Base-by-base conservation (phyloP, 2,329 filamentous ascomycete species). In the Colletotrichum lindemuthianum region DNA sequence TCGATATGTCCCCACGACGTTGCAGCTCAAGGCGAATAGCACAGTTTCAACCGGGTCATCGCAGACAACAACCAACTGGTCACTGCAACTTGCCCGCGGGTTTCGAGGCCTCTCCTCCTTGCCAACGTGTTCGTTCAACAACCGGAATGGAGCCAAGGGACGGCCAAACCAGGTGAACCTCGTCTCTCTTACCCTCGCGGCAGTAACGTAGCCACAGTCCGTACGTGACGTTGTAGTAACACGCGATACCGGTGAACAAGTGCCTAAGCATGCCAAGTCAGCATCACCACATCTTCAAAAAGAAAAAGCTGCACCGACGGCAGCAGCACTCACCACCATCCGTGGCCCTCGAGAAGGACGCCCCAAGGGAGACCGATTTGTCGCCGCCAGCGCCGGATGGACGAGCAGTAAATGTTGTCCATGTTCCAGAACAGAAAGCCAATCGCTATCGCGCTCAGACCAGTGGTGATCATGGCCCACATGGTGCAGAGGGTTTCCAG, bases 311-410 rank as follows among this genome's bases (percentile, higher is more conserved):
- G 41, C 41, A 43, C 15, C 12, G 1, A 12, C 10, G 41, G 13
- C 13, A 43, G 15, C 13, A 13, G 10, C 41, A 95, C 72, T 77
- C 95, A 92, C 90, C 90, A 85, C 82, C 83, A 85, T 1, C 79
- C 82, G 63, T 85, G 83, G 0, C 81, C 82, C 65, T 84, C 82
- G 0, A 96, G 82, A 7, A 96, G 67, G 12, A 94, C 82, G 1
- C 92, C 91, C 92, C 92, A 96, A 0, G 92, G 93, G 68, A 96
- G 81, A 11, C 91, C 89, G 37, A 96, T 78, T 49, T 85, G 77
- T 57, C 88, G 85, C 58, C 92, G 85, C 87, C 88, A 92, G 48
- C 73, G 74, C 16, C 88, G 85, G 65, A 96, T 77, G 36, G 82
- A 84, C 33, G 81, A 79, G 75, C 93, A 96, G 74, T 89, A 92